These are phyloP conservation scores for Anthracocystis setariae DNA, from an alignment of 1,284 basidiomycete genomes.

Conservation along the genomic window DNA sequence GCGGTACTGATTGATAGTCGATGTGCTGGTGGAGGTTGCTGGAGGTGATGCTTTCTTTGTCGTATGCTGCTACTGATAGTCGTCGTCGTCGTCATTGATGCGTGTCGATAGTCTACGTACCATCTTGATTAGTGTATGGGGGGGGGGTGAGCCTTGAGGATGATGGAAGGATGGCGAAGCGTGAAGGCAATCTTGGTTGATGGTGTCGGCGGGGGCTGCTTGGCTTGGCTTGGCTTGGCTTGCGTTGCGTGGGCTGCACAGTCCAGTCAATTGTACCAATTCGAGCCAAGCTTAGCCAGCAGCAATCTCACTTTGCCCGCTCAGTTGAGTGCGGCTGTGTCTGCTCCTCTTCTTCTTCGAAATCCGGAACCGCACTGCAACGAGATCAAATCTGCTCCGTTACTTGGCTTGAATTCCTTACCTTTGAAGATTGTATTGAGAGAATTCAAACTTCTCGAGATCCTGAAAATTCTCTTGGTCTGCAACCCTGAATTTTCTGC, in stretches of 20 bases:
- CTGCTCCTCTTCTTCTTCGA: too few species aligned
- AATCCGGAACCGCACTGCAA: too few species aligned
- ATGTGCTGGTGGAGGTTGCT: conserved; percentile 2
- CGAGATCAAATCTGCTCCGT: too few species aligned
- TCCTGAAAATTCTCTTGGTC: too few species aligned
- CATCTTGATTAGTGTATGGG: conserved; percentile 43
- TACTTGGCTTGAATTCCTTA: too few species aligned
- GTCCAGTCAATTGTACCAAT: neutral
- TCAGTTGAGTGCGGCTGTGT: too few species aligned
- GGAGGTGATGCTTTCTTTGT: conserved; percentile 3
- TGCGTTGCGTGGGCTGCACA: conserved; percentile 2
- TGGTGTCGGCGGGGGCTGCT: conserved; percentile 19
- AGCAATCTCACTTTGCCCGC: too few species aligned
- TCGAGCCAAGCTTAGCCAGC: too few species aligned
- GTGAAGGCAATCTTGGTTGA: conserved; percentile 17
- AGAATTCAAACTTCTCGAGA: too few species aligned
- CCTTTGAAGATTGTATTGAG: too few species aligned
- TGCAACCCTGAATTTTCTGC: too few species aligned
- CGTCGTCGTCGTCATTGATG: conserved; percentile 14
- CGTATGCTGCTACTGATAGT: conserved; percentile 7
- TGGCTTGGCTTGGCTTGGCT: too few species aligned
- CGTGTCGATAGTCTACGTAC: conserved; percentile 31
- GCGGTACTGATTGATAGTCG: neutral
- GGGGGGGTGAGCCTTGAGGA: conserved; percentile 50
- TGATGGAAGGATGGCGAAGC: conserved; percentile 50